Evolutionary conservation across 2,329 filamentous ascomycete genomes (phyloP).

Genomic region (Clonostachys chloroleuca): DNA sequence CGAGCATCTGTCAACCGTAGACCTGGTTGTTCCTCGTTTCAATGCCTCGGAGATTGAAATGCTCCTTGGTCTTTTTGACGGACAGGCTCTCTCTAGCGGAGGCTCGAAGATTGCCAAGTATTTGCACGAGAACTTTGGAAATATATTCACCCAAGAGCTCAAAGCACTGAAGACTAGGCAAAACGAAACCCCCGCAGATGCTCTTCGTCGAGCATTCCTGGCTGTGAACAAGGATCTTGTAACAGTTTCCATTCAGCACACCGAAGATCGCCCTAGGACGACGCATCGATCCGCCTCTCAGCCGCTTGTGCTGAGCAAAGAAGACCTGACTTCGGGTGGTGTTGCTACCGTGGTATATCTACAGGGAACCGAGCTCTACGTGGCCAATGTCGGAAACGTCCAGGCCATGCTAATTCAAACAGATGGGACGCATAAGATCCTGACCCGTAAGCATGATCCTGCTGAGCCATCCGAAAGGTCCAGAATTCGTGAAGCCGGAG

Average conservation of each 20-base stretch:
- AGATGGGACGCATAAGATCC: conserved; percentile 75
- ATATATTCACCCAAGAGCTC: conserved; percentile 78
- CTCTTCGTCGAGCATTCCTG: conserved; percentile 80
- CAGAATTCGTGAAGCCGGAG: conserved; percentile 89
- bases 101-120: conserved; percentile 97
- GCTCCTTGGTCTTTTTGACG: conserved; percentile 92
- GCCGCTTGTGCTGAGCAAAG: conserved; percentile 76
- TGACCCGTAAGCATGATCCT: conserved; percentile 91
- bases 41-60: conserved; percentile 87
- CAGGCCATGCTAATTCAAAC: conserved; percentile 94
- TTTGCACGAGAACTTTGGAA: conserved; percentile 90
- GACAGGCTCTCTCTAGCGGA: conserved; percentile 80
- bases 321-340: conserved; percentile 85
- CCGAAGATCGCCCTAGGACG: conserved; percentile 65
- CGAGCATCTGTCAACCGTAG: conserved; percentile 92
- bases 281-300: conserved; percentile 68
- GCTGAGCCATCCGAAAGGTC: conserved; percentile 80
- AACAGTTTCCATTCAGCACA: conserved; percentile 73
- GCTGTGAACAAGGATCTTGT: conserved; percentile 92
- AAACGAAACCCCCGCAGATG: conserved; percentile 75
- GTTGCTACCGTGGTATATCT: conserved; percentile 91
- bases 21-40: conserved; percentile 91
- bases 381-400: conserved; percentile 93
- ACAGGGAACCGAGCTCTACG: conserved; percentile 83
- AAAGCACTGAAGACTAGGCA: conserved; percentile 63